Percentiles rank a stretch among this genome's conserved stretches.
These are phyloP conservation scores for Xylaria castorea DNA, from an alignment of 495 filamentous ascomycete genomes.

Conservation along the genomic window DNA sequence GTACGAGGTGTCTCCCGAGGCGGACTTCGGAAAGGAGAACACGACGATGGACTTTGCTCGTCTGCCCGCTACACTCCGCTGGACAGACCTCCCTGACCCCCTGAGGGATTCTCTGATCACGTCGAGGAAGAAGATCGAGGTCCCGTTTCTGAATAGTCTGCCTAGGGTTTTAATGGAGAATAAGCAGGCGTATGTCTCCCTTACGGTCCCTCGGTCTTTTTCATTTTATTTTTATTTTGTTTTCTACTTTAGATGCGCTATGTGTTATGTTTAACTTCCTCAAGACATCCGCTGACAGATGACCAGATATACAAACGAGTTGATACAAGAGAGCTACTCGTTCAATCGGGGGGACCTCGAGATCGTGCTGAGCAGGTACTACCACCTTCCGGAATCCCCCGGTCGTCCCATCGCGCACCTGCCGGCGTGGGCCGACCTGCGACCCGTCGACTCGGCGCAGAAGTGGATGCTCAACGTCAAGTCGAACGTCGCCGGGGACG, in stretches of 20 bases:
- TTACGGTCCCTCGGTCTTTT: not conserved
- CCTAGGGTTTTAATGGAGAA: slow-evolving; percentile 42
- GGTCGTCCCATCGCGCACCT: slow-evolving; percentile 30
- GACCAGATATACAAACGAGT: slow-evolving; percentile 46
- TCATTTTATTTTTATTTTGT: not conserved
- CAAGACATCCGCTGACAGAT: not conserved
- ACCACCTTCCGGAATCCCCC: slow-evolving; percentile 33
- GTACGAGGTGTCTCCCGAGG: slow-evolving; percentile 46
- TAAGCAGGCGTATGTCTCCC: slow-evolving; percentile 37
- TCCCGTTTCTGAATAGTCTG: slow-evolving; percentile 39
- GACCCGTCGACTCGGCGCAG: slow-evolving; percentile 38
- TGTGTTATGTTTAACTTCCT: not conserved
- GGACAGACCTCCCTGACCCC: slow-evolving; percentile 54
- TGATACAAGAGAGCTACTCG: slow-evolving; percentile 52
- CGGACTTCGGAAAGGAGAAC: slow-evolving; percentile 37
- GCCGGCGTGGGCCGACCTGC: slow-evolving; percentile 33
- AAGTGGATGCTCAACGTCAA: slow-evolving; percentile 53
- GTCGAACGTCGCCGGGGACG: slow-evolving; percentile 47
- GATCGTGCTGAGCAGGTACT: slow-evolving; percentile 47
- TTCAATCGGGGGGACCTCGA: slow-evolving; percentile 51
- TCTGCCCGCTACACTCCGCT: slow-evolving; percentile 43
- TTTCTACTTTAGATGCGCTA: not conserved
- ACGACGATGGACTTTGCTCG: slow-evolving; percentile 35
- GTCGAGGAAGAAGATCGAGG: slow-evolving; percentile 50
- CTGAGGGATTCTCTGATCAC: slow-evolving; percentile 41